A percentile compares a stretch with the other conserved stretches of the same genome.
These are phyloP conservation scores for Plectosphaerella plurivora DNA, from an alignment of 2,329 filamentous ascomycete species.

Conservation along the genomic window DNA sequence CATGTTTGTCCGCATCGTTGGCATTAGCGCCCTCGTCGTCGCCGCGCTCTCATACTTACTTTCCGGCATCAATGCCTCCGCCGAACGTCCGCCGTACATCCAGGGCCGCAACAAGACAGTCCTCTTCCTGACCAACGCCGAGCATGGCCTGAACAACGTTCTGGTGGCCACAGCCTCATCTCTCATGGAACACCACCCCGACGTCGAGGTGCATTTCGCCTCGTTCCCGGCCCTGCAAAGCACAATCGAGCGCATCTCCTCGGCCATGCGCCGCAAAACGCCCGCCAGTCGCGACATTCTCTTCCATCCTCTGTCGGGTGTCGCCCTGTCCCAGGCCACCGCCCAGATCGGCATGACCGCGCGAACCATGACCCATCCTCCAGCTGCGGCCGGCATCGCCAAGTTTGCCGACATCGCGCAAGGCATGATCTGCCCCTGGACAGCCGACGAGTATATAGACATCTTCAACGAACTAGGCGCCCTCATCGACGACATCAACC, in stretches of 20 bases:
- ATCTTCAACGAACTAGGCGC: conserved; percentile 18
- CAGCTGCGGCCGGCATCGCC: conserved; percentile 13
- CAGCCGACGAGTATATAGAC: conserved; percentile 20
- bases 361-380: conserved; percentile 11
- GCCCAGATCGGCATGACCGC: conserved; percentile 7
- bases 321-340: conserved; percentile 13
- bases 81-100: neutral
- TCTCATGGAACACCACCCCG: conserved; percentile 24
- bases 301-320: conserved; percentile 18
- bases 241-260: conserved; percentile 9
- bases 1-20: neutral
- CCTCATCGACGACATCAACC: conserved; percentile 23
- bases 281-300: conserved; percentile 11
- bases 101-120: conserved; percentile 22
- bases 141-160: conserved; percentile 30
- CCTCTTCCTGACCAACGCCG: conserved; percentile 25
- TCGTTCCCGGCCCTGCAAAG: conserved; percentile 19
- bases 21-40: neutral
- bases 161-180: conserved; percentile 27
- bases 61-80: neutral
- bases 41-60: neutral
- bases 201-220: conserved; percentile 27
- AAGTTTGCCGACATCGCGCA: conserved; percentile 11
- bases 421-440: conserved; percentile 21
- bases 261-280: conserved; percentile 11